phyloP scores from a whole-genome alignment of 1,284 basidiomycete species.

The Cerioporus squamosus region DNA sequence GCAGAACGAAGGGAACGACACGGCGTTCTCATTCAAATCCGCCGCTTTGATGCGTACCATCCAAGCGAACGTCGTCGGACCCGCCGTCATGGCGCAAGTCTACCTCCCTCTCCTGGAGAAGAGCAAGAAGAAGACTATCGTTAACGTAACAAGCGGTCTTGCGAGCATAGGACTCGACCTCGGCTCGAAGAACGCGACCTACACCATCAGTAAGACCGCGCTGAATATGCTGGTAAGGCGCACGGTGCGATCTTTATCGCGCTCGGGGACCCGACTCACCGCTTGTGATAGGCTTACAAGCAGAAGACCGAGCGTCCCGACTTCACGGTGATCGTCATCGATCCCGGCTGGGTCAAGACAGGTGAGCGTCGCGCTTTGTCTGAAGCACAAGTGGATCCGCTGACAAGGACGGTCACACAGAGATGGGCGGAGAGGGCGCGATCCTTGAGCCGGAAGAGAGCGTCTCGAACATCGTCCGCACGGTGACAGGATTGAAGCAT shows the following conservation, averaged over 20 bases:
- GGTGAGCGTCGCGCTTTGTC: conserved; percentile 21
- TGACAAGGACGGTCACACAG: neutral
- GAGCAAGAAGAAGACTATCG: conserved; percentile 38
- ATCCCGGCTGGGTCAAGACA: conserved; percentile 40
- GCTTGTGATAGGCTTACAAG: conserved; percentile 29
- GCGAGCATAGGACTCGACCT: conserved; percentile 35
- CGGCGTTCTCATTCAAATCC: conserved; percentile 29
- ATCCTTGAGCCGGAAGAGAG: conserved; percentile 27
- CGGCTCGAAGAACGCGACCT: conserved; percentile 28
- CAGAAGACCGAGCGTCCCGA: conserved; percentile 33
- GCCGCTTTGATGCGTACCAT: conserved; percentile 27
- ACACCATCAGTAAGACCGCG: conserved; percentile 36
- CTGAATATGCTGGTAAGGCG: conserved; percentile 37
- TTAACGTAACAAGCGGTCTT: conserved; percentile 38
- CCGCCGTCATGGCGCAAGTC: conserved; percentile 37
- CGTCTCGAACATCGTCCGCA: conserved; percentile 31
- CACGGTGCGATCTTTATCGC: neutral
- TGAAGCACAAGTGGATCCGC: too few species aligned
- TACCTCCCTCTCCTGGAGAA: conserved; percentile 38
- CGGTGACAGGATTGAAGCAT: conserved; percentile 26
- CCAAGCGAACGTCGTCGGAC: conserved; percentile 39
- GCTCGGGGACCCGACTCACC: neutral
- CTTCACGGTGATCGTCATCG: conserved; percentile 28
- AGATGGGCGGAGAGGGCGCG: neutral
- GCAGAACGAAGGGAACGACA: conserved; percentile 32